phyloP scores from a whole-genome alignment of 768 basidiomycete genomes.

The Inosperma sp. region DNA sequence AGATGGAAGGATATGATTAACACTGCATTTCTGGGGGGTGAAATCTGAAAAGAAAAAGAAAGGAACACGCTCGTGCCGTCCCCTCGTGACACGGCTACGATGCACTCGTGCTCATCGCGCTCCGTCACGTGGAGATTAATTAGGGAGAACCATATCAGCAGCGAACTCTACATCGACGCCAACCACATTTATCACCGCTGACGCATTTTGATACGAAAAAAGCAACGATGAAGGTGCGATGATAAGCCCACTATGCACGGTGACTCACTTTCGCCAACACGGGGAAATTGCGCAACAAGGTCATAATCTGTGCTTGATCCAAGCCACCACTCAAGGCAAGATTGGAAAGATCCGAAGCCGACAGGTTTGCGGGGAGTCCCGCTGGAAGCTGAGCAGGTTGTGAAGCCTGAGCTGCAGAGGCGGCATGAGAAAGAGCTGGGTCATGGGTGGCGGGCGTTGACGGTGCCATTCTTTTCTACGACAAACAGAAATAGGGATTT shows the following conservation, averaged over 20 bases:
- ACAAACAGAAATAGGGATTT: background rate
- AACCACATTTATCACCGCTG: background rate
- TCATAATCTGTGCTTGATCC: conserved; percentile 55
- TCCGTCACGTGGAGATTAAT: conserved; percentile 33
- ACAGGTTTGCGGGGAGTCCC: conserved; percentile 24
- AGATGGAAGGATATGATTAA: conserved; percentile 3
- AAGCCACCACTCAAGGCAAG: conserved; percentile 33
- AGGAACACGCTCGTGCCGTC: conserved; percentile 12
- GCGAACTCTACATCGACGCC: conserved; percentile 2
- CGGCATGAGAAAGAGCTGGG: conserved; percentile 36
- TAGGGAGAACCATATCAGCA: conserved; percentile 15
- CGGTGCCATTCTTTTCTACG: conserved; percentile 31
- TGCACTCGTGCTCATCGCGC: conserved; percentile 37
- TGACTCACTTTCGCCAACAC: conserved; percentile 50
- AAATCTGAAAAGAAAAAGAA: no score
- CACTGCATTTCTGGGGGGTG: background rate
- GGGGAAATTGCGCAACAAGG: conserved; percentile 51
- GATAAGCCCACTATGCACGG: conserved; percentile 7
- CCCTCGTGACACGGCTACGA: conserved; percentile 36
- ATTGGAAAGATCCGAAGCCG: conserved; percentile 23
- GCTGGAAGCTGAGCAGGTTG: conserved; percentile 27
- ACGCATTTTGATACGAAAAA: conserved; percentile 10
- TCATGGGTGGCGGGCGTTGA: conserved; percentile 35
- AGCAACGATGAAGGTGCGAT: conserved; percentile 11
- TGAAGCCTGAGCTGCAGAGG: conserved; percentile 24